phyloP scores from a whole-genome alignment of 345 rosid genomes.

The Lepidium africanum region DNA sequence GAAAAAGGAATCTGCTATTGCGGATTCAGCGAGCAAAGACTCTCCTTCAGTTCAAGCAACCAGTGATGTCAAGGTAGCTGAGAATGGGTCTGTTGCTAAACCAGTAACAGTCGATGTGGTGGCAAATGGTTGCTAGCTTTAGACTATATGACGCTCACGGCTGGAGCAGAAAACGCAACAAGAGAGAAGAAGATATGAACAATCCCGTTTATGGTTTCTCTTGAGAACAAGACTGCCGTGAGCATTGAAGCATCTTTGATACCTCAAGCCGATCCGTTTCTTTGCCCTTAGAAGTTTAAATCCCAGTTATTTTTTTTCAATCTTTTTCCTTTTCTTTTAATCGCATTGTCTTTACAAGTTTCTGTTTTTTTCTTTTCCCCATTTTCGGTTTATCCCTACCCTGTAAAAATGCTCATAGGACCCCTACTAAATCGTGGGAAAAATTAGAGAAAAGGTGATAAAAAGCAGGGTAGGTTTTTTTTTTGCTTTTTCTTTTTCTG shows the following conservation, averaged over 20 bases:
- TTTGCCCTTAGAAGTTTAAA: slow-evolving; percentile 13
- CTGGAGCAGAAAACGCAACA: neutral
- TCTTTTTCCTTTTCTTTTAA: neutral
- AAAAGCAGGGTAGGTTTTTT: slow-evolving; percentile 25
- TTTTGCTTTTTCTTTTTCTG: slow-evolving; percentile 8
- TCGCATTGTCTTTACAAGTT: slow-evolving; percentile 4
- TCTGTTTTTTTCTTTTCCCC: neutral
- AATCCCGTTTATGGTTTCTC: slow-evolving; percentile 9
- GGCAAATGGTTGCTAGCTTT: slow-evolving; percentile 36
- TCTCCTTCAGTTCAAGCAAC: slow-evolving; percentile 17
- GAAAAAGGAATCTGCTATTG: slow-evolving; percentile 25
- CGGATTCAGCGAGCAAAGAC: slow-evolving; percentile 26
- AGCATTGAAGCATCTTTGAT: slow-evolving; percentile 11
- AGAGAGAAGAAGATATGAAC: slow-evolving; percentile 21
- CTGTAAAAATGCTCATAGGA: slow-evolving; percentile 26
- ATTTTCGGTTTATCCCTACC: slow-evolving; percentile 18
- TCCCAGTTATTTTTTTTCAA: slow-evolving; percentile 8
- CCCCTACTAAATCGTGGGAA: slow-evolving; percentile 23
- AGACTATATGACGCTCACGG: slow-evolving; percentile 15
- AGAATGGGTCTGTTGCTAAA: slow-evolving; percentile 30
- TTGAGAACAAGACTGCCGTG: slow-evolving; percentile 20
- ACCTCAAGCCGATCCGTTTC: slow-evolving; percentile 1
- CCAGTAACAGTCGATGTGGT: slow-evolving; percentile 27
- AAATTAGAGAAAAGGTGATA: slow-evolving; percentile 11
- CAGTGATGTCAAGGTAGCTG: slow-evolving; percentile 26